Conservation (phyloP, 1,139 yeast species). For the Hansenula anomala region DNA sequence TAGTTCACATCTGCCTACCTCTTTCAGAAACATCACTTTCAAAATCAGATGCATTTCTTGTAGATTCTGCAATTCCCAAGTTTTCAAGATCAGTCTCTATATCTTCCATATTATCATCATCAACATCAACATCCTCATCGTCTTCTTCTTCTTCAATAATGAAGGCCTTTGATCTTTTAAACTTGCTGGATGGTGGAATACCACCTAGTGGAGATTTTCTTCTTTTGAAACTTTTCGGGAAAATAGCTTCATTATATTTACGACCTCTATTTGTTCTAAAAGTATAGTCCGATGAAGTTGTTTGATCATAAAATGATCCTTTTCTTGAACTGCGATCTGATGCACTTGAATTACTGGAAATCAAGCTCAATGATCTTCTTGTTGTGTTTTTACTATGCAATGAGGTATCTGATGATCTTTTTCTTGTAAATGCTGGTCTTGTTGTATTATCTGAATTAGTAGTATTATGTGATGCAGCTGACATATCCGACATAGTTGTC, state of each 20-base stretch:
- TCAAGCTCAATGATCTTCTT: slow-evolving; percentile 29
- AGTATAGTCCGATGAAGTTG: slow-evolving; percentile 1
- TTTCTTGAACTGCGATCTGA: slow-evolving; percentile 36
- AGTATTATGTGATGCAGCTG: slow-evolving; percentile 14
- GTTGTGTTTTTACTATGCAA: slow-evolving; percentile 13
- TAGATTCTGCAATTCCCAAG: slow-evolving; percentile 15
- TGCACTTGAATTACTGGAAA: slow-evolving; percentile 35
- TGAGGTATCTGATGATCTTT: slow-evolving; percentile 21
- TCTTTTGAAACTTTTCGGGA: slow-evolving; percentile 30
- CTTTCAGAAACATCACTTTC: slow-evolving; percentile 13
- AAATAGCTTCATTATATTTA: slow-evolving; percentile 24
- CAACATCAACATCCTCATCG: slow-evolving; percentile 14
- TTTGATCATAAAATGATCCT: slow-evolving; percentile 32
- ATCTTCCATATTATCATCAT: slow-evolving; percentile 18
- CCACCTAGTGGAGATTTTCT: slow-evolving; percentile 39
- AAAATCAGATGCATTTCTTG: slow-evolving; percentile 19
- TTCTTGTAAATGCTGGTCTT: slow-evolving; percentile 19
- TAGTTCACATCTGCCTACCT: slow-evolving; percentile 3
- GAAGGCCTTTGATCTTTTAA: slow-evolving; percentile 22
- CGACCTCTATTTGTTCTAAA: slow-evolving; percentile 23
- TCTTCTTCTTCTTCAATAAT: slow-evolving; percentile 31
- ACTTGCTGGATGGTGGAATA: slow-evolving; percentile 16
- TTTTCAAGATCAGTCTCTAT: slow-evolving; percentile 23
- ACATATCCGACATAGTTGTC: slow-evolving; percentile 19
- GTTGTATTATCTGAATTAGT: slow-evolving; percentile 10